These are phyloP conservation scores for Guyanaporus albipodus DNA, from an alignment of 768 basidiomycete genomes.

Conservation along the genomic window DNA sequence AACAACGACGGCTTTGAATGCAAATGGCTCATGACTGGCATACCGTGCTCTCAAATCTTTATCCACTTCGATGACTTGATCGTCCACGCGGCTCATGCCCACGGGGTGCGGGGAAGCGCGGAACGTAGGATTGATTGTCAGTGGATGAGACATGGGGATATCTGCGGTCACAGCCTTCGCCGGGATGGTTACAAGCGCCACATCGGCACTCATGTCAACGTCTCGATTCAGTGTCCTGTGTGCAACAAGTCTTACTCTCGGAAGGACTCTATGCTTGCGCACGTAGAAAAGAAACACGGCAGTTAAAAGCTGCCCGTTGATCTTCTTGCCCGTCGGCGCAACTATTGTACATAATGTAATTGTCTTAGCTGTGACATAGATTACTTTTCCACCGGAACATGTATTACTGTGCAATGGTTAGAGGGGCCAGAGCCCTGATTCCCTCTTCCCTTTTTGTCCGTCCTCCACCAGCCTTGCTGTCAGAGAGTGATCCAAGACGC, in stretches of 20 bases:
- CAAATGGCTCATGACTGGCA: neutral
- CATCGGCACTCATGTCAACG: neutral
- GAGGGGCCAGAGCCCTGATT: too few relatives aligned
- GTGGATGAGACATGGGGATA: neutral
- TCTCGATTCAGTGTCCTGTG: neutral
- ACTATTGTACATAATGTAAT: too few relatives aligned
- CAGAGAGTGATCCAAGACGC: too few relatives aligned
- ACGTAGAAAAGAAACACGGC: neutral
- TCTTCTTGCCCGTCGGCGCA: too few relatives aligned
- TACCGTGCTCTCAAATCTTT: neutral
- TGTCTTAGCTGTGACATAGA: too few relatives aligned
- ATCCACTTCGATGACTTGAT: slow-evolving; percentile 3
- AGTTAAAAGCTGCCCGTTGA: too few relatives aligned
- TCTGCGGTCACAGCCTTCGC: neutral
- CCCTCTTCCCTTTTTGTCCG: too few relatives aligned
- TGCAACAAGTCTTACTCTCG: slow-evolving; percentile 7
- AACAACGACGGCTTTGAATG: neutral
- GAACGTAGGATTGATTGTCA: neutral
- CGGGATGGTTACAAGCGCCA: slow-evolving; percentile 8
- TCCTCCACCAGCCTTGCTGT: too few relatives aligned
- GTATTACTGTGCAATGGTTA: too few relatives aligned
- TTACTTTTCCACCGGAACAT: too few relatives aligned
- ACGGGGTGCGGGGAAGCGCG: slow-evolving; percentile 4
- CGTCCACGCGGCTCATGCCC: neutral
- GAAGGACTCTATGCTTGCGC: neutral